Base-by-base conservation (phyloP, 306 rosid genomes). In the Cyamopsis tetragonoloba region DNA sequence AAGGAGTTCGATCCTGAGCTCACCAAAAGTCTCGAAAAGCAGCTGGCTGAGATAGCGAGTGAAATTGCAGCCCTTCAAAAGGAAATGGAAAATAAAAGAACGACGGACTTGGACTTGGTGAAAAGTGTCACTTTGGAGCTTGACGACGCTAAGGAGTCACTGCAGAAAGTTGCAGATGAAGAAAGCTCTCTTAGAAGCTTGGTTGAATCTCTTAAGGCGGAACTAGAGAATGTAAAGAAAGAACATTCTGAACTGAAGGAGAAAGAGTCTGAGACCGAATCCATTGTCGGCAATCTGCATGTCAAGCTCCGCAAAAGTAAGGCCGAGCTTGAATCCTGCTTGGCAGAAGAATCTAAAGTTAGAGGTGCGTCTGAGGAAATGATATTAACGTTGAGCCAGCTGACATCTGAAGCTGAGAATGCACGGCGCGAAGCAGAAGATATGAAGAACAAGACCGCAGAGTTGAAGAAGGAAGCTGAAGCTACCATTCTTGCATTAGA, bases 241-340 rank as follows among this genome's bases (percentile, higher is more conserved):
- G 95, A 95, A 75, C 99, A 86, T 79, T 38, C 79, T 47, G 91
- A 83, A 38, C 77, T 91, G 76, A 91, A 88, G 80, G 97, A 84
- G 60, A 95, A 77, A 79, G 97, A 95, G 77, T 86, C 88, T 2
- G 97, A 86, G 74, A 87, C 97, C 7, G 96, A 95, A 83, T 88
- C 97, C 23, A 68, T 79, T 37, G 97, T 87, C 35, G 97, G 92
- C 54, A 85, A 85, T 69, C 79, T 95, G 68, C 95, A 88, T 23
- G 91, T 87, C 51, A 84, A 85, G 76, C 96, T 91, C 31, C 86
- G 82, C 49, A 88, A 88, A 79, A 78, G 72, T 14, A 88, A 85
- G 77, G 71, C 95, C 13, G 97, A 95, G 80, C 92, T 95, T 5
- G 95, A 90, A 81, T 83, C 84, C 12, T 84, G 85, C 87, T 49